These are phyloP conservation scores for Pseudofabraea citricarpa DNA, from an alignment of 2,329 filamentous ascomycete genomes.

Conservation along the genomic window DNA sequence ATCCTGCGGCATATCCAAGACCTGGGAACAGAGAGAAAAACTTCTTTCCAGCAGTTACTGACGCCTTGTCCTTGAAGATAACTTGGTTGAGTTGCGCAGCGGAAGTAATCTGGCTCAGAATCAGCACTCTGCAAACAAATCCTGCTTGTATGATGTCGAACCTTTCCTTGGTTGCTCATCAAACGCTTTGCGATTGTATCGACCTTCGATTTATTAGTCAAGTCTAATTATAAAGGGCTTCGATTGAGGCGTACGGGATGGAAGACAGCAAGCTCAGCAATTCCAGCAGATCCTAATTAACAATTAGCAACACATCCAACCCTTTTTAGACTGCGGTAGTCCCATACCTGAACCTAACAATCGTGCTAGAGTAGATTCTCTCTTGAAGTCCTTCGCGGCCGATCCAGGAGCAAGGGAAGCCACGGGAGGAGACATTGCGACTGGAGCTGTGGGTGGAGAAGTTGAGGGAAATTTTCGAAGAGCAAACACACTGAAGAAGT, in stretches of 20 bases:
- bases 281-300: constrained; percentile 75
- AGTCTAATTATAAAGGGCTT: constrained; percentile 8
- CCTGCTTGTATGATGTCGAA: constrained; percentile 31
- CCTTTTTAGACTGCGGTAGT: no score
- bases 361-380: constrained; percentile 84
- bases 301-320: constrained; percentile 14
- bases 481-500: not conserved
- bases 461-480: constrained; percentile 7
- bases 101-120: constrained; percentile 44
- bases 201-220: constrained; percentile 53
- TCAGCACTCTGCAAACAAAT: constrained; percentile 15
- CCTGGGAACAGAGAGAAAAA: constrained; percentile 96
- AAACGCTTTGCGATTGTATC: constrained; percentile 98
- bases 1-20: constrained; percentile 93
- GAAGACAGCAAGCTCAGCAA: constrained; percentile 89
- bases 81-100: constrained; percentile 73
- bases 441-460: constrained; percentile 5
- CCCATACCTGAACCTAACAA: constrained; percentile 81
- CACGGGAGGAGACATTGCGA: constrained; percentile 18
- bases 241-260: constrained; percentile 60
- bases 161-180: constrained; percentile 93
- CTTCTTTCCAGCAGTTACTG: constrained; percentile 65
- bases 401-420: constrained; percentile 31
- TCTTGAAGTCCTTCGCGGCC: constrained; percentile 57
- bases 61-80: constrained; percentile 87